Evolutionary conservation across 2,329 filamentous ascomycete species (phyloP).

Genomic region (Colletotrichum eleusines): DNA sequence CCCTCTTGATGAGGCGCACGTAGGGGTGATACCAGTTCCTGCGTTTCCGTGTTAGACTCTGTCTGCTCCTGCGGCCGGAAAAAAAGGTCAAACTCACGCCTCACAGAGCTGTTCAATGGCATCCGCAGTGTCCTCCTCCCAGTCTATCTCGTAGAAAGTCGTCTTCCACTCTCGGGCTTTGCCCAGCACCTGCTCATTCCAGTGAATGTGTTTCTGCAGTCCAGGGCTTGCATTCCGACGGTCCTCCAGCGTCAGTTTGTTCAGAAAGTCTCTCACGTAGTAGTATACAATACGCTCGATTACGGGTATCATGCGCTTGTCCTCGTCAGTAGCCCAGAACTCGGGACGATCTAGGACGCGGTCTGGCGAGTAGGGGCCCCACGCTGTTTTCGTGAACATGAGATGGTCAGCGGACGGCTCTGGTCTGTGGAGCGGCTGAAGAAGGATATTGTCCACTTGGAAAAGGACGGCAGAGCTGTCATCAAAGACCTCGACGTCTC

Average conservation of each 20-base stretch:
- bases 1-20: not conserved
- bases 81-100: constrained; percentile 1
- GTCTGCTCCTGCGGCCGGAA: not conserved
- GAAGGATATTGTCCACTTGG: constrained; percentile 16
- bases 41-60: not conserved
- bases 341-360: constrained; percentile 15
- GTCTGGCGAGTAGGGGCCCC: constrained; percentile 13
- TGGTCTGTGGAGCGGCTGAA: constrained; percentile 15
- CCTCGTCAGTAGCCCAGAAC: constrained; percentile 23
- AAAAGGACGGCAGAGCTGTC: not conserved
- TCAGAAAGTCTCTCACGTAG: constrained; percentile 13
- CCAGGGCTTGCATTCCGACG: not conserved
- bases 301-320: constrained; percentile 18
- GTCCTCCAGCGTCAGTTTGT: constrained; percentile 5
- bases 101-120: not conserved
- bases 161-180: constrained; percentile 10
- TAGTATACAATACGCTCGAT: constrained; percentile 28
- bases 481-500: constrained; percentile 10
- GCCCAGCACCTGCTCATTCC: constrained; percentile 17
- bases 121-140: constrained; percentile 9
- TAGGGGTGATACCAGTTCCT: constrained; percentile 12
- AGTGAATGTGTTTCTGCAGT: constrained; percentile 21
- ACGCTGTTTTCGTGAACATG: constrained; percentile 20
- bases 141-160: not conserved
- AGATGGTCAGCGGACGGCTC: constrained; percentile 16